phyloP scores from a whole-genome alignment of 257 asterid genomes.

The Eucommia ulmoides region DNA sequence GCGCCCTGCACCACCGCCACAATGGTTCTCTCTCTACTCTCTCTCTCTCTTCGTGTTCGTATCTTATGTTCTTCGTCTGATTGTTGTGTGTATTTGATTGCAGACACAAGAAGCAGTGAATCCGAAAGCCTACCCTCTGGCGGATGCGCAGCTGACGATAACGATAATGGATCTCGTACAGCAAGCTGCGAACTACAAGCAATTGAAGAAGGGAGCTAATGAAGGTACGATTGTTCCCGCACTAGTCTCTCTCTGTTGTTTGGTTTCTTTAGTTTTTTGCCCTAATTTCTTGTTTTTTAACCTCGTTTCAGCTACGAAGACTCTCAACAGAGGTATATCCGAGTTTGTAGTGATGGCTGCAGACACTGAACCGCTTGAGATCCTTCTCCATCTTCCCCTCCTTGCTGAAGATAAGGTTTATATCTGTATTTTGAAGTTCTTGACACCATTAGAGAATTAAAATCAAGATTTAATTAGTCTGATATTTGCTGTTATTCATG shows the following conservation, averaged over 20 bases:
- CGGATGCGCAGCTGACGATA: background rate
- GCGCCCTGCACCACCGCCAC: background rate
- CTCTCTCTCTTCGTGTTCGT: background rate
- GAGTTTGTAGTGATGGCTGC: slow-evolving; percentile 3
- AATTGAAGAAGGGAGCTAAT: slow-evolving; percentile 1
- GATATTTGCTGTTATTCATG: too few relatives aligned
- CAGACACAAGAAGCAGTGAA: background rate
- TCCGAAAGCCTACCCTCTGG: slow-evolving; percentile 2
- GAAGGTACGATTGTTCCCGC: background rate
- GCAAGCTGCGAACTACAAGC: slow-evolving; percentile 2
- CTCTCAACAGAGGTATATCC: background rate
- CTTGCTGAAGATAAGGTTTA: slow-evolving; percentile 4
- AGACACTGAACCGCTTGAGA: background rate
- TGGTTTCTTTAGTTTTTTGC: background rate
- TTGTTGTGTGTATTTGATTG: background rate
- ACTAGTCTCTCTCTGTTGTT: background rate
- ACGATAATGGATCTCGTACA: background rate
- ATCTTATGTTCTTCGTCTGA: too few relatives aligned
- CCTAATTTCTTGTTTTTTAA: too few relatives aligned
- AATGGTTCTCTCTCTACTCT: background rate
- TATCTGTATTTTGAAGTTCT: too few relatives aligned
- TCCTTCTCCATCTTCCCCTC: slow-evolving; percentile 3
- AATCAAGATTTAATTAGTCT: too few relatives aligned
- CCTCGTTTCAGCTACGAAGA: slow-evolving; percentile 1
- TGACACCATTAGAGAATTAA: too few relatives aligned